Evolutionary conservation across 129 eudicot genomes (phyloP).

Genomic region (Sambucus nigra): DNA sequence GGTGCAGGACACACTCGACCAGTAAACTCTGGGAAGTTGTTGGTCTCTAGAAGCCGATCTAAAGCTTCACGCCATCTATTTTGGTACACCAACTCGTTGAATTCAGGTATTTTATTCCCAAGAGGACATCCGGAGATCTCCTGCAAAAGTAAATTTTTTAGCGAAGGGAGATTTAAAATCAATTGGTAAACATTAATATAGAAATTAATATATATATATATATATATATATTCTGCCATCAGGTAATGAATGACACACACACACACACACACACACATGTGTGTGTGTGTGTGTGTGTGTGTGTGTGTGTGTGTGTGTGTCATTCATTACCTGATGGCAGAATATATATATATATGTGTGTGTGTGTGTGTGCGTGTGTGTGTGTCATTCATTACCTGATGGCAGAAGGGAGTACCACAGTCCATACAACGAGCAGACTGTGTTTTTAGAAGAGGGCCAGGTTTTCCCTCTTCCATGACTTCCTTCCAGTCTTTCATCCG

Average conservation of each 20-base stretch:
- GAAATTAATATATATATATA: no score
- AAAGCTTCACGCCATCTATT: slow-evolving; percentile 99
- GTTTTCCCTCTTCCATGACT: slow-evolving; percentile 82
- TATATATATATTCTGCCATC: slow-evolving; percentile 99
- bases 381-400: slow-evolving; percentile 52
- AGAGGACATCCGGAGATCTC: slow-evolving; percentile 97
- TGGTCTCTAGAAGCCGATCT: slow-evolving; percentile 90
- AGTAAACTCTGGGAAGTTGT: slow-evolving; percentile 97
- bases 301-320: no score
- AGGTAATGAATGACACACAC: slow-evolving; percentile 39
- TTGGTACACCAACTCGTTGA: slow-evolving; percentile 92
- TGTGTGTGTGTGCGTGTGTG: no score
- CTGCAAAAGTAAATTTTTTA: slow-evolving; percentile 27
- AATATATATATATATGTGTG: no score
- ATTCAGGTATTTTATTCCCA: slow-evolving; percentile 95
- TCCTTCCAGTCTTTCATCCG: slow-evolving; percentile 88
- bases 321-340: slow-evolving; percentile 77
- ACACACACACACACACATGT: no score
- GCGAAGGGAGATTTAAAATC: not conserved
- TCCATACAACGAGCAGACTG: slow-evolving; percentile 99
- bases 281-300: no score
- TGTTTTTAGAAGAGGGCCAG: slow-evolving; percentile 81
- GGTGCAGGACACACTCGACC: slow-evolving; percentile 99
- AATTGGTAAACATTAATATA: not conserved
- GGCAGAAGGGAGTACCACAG: slow-evolving; percentile 98